A percentile compares a stretch with the other conserved stretches of the same genome.
Conservation (phyloP, 2,329 filamentous ascomycete genomes). For the Cucurbitaria berberidis region DNA sequence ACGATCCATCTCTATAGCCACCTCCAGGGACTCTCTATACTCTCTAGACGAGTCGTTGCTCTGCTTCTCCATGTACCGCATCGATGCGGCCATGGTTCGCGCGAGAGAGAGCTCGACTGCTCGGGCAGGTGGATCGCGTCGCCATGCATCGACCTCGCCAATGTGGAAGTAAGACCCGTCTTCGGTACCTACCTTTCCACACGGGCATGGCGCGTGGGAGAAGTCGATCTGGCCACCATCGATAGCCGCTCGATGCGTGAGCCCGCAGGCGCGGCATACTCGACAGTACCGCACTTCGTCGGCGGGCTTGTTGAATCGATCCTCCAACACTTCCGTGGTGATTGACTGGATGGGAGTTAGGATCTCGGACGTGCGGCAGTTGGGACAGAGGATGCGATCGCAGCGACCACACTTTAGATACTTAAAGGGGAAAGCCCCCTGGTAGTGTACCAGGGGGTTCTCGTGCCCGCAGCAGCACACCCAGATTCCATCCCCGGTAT, state of each 20-base stretch:
- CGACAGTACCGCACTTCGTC: neutral
- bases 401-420: slow-evolving; percentile 1
- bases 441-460: neutral
- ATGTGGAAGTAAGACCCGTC: neutral
- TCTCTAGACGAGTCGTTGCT: no score
- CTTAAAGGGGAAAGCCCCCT: slow-evolving; percentile 1
- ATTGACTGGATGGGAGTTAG: neutral
- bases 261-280: neutral
- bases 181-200: neutral
- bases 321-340: neutral
- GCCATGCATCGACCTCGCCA: neutral
- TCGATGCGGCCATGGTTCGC: neutral
- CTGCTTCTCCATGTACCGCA: no score
- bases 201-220: neutral
- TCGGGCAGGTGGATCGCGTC: neutral
- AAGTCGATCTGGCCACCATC: neutral
- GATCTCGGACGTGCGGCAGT: neutral
- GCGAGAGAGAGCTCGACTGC: neutral
- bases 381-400: neutral
- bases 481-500: neutral
- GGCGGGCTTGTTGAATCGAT: neutral
- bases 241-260: neutral
- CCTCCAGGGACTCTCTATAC: no score
- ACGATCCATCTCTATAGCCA: no score
- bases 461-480: neutral